These are phyloP conservation scores for Paspalum notatum DNA, from an alignment of 176 grass and related monocot species.

Conservation along the genomic window DNA sequence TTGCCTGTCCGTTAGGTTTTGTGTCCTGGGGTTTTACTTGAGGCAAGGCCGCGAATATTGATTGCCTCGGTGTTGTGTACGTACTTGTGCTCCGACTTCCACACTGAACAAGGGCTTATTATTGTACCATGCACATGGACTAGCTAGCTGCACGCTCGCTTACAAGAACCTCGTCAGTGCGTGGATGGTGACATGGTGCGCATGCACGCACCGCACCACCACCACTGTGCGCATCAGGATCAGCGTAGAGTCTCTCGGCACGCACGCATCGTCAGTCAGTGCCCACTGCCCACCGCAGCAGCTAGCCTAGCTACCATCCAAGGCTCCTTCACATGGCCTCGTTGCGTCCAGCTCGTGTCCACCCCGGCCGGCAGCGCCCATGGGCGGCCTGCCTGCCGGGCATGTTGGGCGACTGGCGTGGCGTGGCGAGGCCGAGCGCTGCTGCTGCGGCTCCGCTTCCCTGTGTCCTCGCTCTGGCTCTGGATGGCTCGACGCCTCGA, in stretches of 20 bases:
- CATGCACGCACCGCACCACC: conserved; percentile 6
- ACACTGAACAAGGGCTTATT: background rate
- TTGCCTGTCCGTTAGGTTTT: no score
- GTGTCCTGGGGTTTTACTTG: no score
- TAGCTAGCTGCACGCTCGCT: background rate
- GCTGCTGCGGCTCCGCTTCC: conserved; percentile 20
- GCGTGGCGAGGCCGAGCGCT: background rate
- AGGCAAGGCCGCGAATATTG: no score
- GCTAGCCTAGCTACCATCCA: conserved; percentile 46
- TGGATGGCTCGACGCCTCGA: no score
- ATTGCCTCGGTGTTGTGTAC: background rate
- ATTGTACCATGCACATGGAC: background rate
- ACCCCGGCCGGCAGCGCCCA: background rate
- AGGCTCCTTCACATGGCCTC: conserved; percentile 39
- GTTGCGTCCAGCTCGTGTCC: conserved; percentile 42
- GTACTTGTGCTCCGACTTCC: no score
- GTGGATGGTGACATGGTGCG: conserved; percentile 12
- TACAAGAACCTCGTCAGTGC: background rate
- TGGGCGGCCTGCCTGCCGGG: background rate
- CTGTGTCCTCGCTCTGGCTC: background rate
- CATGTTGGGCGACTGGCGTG: no score
- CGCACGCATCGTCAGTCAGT: background rate
- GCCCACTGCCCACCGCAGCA: background rate
- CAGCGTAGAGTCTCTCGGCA: background rate
- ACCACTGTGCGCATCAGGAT: background rate